Base-by-base conservation (phyloP, 805 yeast genomes). In the Saturnispora gosingensis region DNA sequence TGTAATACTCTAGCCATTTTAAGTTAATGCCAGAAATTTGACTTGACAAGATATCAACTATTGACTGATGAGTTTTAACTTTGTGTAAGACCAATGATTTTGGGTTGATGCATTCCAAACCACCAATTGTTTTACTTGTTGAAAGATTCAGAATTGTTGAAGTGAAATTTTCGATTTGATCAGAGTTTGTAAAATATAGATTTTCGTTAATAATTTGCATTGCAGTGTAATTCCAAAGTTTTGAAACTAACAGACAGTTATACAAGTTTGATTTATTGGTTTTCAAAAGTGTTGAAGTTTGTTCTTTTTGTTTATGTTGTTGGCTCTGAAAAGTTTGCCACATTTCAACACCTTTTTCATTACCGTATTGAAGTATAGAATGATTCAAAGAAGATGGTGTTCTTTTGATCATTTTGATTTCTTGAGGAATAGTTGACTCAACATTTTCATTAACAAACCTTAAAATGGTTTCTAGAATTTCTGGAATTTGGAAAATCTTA, bases 1-100 rank as follows among this genome's bases (percentile, higher is more conserved):
- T 84, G 67, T 85, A 88, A 59, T 88, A 73, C 64, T 89, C 96
- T 30, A 89, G 69, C 85, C 85, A 80, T 57, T 74, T 72, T 43
- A 88, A 63, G 43, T 73, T 68, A 3, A 75, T 70, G 38, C 81
- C 79, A 30, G 76, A 64, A 5, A 74, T 55, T 5, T 58, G 50
- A 18, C 64, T 61, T 2, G 77, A 67, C 8, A 82, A 59, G n/a
- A 59, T 45, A 24, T 82, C 82, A 25, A 87, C 58, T 22, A 82
- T 76, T 11, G 63, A 56, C 61, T 83, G 88, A 10, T 59, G 54
- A 2, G 80, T 74, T 51, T 72, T 73, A 32, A 87, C 63, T 64
- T 85, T 87, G 65, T 86, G 87, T 56, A 88, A 67, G 15, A 84
- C 81, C 39, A 88, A 71, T 25, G 79, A 61, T n/a, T 70, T 47